These are phyloP conservation scores for Dianthus caryophyllus DNA, from an alignment of 148 eudicot genomes.

Conservation along the genomic window DNA sequence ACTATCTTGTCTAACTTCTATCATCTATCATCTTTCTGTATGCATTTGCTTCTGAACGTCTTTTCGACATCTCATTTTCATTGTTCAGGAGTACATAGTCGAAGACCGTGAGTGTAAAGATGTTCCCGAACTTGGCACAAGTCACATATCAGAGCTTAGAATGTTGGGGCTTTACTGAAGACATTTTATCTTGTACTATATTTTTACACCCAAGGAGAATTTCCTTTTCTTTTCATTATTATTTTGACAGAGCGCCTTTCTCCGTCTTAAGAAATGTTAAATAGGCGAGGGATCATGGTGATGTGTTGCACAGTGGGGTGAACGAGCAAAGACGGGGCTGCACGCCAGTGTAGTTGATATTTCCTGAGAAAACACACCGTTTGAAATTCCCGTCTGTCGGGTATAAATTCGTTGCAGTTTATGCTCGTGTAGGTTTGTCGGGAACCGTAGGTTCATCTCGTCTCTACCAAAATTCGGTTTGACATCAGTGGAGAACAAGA, in stretches of 20 bases:
- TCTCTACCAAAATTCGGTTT: conserved; percentile 1
- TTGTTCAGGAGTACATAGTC: conserved; percentile 73
- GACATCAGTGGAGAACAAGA: conserved; percentile 6
- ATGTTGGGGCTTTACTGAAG: conserved; percentile 80
- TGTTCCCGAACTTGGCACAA: conserved; percentile 75
- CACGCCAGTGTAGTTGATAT: neutral
- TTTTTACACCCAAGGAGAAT: too few species aligned
- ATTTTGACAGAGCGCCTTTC: too few species aligned
- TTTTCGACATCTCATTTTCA: conserved; percentile 4
- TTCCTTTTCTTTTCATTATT: too few species aligned
- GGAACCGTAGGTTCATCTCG: neutral
- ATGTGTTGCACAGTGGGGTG: neutral
- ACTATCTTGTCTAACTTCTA: conserved; percentile 1
- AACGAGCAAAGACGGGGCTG: neutral
- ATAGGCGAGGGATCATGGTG: neutral
- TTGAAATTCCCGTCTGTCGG: neutral
- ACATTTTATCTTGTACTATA: neutral
- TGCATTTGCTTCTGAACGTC: conserved; percentile 6
- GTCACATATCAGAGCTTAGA: conserved; percentile 82
- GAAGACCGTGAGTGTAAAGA: conserved; percentile 77
- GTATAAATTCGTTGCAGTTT: neutral
- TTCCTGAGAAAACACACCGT: neutral
- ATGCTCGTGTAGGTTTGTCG: neutral
- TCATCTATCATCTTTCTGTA: conserved; percentile 2
- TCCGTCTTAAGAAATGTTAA: neutral